These are phyloP conservation scores for Kodamaea restingae DNA, from an alignment of 805 yeast genomes.

Conservation along the genomic window DNA sequence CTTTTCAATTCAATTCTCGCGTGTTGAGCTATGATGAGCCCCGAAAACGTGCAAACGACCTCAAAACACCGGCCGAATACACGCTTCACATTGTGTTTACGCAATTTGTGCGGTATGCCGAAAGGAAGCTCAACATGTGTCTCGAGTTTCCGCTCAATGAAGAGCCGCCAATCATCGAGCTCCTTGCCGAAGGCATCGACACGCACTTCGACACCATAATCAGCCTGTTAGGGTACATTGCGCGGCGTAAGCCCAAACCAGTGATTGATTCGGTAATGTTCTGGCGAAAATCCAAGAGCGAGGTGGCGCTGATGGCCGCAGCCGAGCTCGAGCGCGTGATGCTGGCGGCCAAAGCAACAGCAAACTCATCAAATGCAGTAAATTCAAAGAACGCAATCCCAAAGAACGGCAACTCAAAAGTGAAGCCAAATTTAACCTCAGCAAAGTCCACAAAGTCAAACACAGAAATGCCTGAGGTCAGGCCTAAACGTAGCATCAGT, in stretches of 20 bases:
- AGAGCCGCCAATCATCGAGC: slow-evolving; percentile 76
- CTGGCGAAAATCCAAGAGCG: slow-evolving; percentile 94
- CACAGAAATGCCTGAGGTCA: too few species aligned
- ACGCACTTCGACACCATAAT: slow-evolving; percentile 82
- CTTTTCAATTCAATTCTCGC: slow-evolving; percentile 2
- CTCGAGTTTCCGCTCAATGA: slow-evolving; percentile 57
- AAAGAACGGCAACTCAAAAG: too few species aligned
- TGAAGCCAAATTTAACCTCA: too few species aligned
- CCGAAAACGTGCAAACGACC: slow-evolving; percentile 1
- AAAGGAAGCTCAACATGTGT: slow-evolving; percentile 74
- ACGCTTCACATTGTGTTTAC: slow-evolving; percentile 92
- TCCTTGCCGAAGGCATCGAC: slow-evolving; percentile 83
- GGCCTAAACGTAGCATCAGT: slow-evolving; percentile 38
- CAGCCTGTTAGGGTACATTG: slow-evolving; percentile 83
- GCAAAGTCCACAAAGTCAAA: too few species aligned
- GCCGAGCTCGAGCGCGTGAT: slow-evolving; percentile 35
- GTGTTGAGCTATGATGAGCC: neutral
- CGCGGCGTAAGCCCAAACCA: slow-evolving; percentile 86
- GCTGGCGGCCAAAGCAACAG: slow-evolving; percentile 9
- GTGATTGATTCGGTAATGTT: slow-evolving; percentile 97
- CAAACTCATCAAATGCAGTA: too few species aligned
- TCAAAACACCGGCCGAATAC: slow-evolving; percentile 76
- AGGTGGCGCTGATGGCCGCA: slow-evolving; percentile 56
- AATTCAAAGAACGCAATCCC: too few species aligned
- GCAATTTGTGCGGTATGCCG: slow-evolving; percentile 92